These are phyloP conservation scores for Crithidia expoeki DNA, from an alignment of 208 protist genomes.

Conservation along the genomic window DNA sequence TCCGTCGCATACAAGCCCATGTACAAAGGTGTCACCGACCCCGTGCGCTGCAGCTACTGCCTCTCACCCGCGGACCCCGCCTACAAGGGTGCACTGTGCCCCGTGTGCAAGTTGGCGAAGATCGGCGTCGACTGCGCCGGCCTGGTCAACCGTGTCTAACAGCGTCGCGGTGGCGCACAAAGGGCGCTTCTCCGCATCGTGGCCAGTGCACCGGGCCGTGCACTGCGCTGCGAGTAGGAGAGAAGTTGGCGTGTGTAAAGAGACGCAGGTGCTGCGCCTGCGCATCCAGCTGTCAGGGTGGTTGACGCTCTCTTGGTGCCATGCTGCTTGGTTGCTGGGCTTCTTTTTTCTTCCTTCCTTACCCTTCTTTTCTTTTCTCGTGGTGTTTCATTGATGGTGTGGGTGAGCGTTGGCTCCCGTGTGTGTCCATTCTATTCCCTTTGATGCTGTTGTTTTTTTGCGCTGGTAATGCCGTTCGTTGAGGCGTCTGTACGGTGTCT, in stretches of 20 bases:
- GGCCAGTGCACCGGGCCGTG: constrained; percentile 8
- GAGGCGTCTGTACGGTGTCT: not conserved
- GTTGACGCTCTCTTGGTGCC: no score
- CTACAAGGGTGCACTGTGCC: constrained; percentile 70
- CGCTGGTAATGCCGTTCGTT: not conserved
- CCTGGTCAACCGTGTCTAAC: constrained; percentile 48
- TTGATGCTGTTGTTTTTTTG: not conserved
- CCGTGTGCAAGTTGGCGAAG: constrained; percentile 71
- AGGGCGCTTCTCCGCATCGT: not conserved
- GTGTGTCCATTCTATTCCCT: not conserved
- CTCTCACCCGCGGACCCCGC: constrained; percentile 73
- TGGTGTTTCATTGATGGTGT: not conserved
- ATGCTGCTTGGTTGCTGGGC: not conserved
- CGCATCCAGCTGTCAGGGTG: no score
- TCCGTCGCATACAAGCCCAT: constrained; percentile 72
- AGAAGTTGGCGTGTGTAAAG: no score
- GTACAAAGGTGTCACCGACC: constrained; percentile 71
- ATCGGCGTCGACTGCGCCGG: constrained; percentile 76
- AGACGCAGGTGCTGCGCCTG: not conserved
- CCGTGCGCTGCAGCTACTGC: constrained; percentile 94
- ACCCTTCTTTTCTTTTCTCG: constrained; percentile 19
- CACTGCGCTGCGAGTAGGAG: not conserved
- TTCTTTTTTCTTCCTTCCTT: constrained; percentile 19
- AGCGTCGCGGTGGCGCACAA: not conserved
- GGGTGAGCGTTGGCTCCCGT: not conserved